Evolutionary conservation across 2,329 filamentous ascomycete species (phyloP).

Genomic region (Colletotrichum tamarilloi): DNA sequence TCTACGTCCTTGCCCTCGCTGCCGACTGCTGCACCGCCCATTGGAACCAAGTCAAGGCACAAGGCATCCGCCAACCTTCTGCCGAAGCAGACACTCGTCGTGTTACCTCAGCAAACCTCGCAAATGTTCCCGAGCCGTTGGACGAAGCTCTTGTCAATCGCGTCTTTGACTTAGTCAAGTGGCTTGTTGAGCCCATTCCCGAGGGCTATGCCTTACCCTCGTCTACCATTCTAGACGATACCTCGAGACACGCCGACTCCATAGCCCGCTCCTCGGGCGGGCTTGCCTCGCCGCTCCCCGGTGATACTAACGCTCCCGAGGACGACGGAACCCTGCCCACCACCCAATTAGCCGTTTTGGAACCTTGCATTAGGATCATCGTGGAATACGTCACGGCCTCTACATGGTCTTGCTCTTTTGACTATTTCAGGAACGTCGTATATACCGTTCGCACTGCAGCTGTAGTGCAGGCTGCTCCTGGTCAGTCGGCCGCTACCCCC

Average conservation of each 20-base stretch:
- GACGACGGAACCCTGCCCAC: conserved; percentile 44
- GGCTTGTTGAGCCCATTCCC: conserved; percentile 68
- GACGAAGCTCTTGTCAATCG: conserved; percentile 64
- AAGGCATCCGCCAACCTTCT: conserved; percentile 17
- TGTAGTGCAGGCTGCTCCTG: conserved; percentile 50
- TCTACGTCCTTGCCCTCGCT: conserved; percentile 71
- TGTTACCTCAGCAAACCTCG: conserved; percentile 28
- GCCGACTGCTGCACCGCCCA: conserved; percentile 74
- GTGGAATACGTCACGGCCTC: conserved; percentile 74
- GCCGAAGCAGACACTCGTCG: conserved; percentile 36
- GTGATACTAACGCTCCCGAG: conserved; percentile 44
- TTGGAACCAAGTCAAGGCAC: conserved; percentile 60
- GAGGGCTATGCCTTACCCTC: conserved; percentile 68
- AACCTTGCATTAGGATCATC: conserved; percentile 65
- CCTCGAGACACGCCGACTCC: conserved; percentile 44
- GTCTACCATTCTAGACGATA: conserved; percentile 67
- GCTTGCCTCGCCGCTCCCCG: conserved; percentile 41
- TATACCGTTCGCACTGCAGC: conserved; percentile 60
- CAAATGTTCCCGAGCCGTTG: conserved; percentile 51
- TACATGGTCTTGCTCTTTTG: conserved; percentile 70
- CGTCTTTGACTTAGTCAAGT: conserved; percentile 65
- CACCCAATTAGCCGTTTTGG: conserved; percentile 58
- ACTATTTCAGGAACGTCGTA: conserved; percentile 65
- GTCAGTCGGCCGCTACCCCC: conserved; percentile 49
- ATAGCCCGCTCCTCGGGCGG: conserved; percentile 5